Evolutionary conservation across 2,329 filamentous ascomycete genomes (phyloP).

Genomic region (Aspergillaceae sp.): DNA sequence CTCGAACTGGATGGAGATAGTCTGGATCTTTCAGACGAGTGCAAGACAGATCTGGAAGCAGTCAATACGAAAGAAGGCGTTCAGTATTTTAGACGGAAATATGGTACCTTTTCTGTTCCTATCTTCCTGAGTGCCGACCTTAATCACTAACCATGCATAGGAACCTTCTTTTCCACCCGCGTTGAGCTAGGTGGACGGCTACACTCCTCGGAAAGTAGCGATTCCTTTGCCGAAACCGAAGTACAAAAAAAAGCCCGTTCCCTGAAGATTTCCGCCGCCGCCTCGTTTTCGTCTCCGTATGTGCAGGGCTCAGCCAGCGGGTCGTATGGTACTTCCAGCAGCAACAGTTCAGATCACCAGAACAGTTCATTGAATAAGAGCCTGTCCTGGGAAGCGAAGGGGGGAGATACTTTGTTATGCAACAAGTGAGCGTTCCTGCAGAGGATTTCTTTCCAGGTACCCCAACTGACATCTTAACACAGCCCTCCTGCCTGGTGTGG

Average conservation of each 20-base stretch:
- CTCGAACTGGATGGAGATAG: slow-evolving; percentile 2
- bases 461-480: no score
- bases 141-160: background rate
- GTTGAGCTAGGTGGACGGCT: slow-evolving; percentile 5
- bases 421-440: slow-evolving; percentile 6
- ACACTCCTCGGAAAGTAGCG: slow-evolving; percentile 3
- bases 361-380: background rate
- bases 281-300: slow-evolving; percentile 1
- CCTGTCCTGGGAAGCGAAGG: slow-evolving; percentile 5
- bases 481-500: slow-evolving; percentile 3
- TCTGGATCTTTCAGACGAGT: slow-evolving; percentile 3
- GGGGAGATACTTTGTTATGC: slow-evolving; percentile 6
- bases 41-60: slow-evolving; percentile 1
- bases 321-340: background rate
- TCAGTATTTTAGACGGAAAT: no score
- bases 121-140: no score
- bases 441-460: no score
- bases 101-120: no score
- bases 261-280: slow-evolving; percentile 1
- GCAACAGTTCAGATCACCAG: background rate
- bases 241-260: no score
- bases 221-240: no score
- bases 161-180: slow-evolving; percentile 2
- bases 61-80: slow-evolving; percentile 5
- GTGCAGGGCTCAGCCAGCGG: slow-evolving; percentile 3